These are phyloP conservation scores for Nemania abortiva DNA, from an alignment of 2,329 filamentous ascomycete genomes.

Conservation along the genomic window DNA sequence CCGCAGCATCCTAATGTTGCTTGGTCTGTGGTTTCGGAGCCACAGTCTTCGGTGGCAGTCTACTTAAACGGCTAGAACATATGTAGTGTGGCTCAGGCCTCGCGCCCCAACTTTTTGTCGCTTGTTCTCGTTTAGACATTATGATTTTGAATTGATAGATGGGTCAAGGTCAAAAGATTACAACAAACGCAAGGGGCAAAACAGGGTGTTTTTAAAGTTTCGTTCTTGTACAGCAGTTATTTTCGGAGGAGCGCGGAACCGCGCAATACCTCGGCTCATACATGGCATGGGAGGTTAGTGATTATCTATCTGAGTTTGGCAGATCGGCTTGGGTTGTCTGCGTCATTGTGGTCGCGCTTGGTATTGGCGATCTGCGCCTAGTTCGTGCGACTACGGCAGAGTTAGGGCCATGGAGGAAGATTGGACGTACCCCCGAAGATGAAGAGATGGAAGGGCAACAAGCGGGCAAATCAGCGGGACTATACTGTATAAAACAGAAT, in stretches of 20 bases:
- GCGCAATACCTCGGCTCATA: conserved; percentile 17
- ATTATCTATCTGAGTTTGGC: conserved; percentile 15
- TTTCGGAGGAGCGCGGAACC: conserved; percentile 6
- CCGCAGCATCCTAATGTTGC: not conserved
- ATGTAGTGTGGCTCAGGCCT: not conserved
- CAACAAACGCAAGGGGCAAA: conserved; percentile 19
- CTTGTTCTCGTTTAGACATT: conserved; percentile 25
- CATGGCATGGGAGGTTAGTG: conserved; percentile 7
- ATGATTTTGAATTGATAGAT: conserved; percentile 30
- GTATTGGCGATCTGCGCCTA: not conserved
- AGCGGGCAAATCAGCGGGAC: not conserved
- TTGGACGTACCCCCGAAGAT: not conserved
- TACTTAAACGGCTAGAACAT: not conserved
- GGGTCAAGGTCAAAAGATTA: conserved; percentile 19
- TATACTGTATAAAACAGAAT: conserved; percentile 28
- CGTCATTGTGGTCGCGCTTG: not conserved
- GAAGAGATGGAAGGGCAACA: not conserved
- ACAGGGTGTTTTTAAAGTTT: conserved; percentile 23
- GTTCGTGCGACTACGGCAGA: not conserved
- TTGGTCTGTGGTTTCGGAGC: not conserved
- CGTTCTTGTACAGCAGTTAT: conserved; percentile 23
- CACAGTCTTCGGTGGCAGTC: conserved; percentile 5
- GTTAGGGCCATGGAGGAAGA: not conserved
- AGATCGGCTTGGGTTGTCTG: conserved; percentile 8
- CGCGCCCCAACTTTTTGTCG: not conserved